A percentile compares a stretch with the other conserved stretches of the same genome.
Conservation (phyloP, 2,329 filamentous ascomycete species). For the Cytospora mali region DNA sequence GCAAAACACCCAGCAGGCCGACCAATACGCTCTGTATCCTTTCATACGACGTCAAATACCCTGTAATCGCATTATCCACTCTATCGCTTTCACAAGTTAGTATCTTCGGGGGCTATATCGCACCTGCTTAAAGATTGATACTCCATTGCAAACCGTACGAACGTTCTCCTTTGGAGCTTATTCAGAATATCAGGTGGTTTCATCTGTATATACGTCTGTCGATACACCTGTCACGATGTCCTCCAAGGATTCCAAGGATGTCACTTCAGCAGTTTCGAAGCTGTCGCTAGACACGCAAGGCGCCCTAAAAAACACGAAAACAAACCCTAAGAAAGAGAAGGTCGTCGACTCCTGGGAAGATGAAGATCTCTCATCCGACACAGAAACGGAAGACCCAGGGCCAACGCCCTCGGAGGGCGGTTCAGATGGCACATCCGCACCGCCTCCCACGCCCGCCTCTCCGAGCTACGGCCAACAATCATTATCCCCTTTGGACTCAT, state of each 20-base stretch:
- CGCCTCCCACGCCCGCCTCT: slow-evolving; percentile 69
- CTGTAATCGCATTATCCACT: not conserved
- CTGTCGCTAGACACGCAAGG: slow-evolving; percentile 35
- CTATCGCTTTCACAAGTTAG: not conserved
- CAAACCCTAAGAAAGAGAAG: slow-evolving; percentile 41
- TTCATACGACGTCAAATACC: not conserved
- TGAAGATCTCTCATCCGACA: slow-evolving; percentile 55
- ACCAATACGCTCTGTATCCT: not conserved
- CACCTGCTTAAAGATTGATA: not conserved
- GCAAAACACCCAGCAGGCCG: not conserved
- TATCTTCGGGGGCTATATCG: not conserved
- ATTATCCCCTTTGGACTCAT: slow-evolving; percentile 11
- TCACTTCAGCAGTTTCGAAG: slow-evolving; percentile 33
- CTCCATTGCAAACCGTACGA: not conserved
- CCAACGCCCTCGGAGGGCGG: slow-evolving; percentile 27
- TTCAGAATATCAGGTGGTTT: not conserved
- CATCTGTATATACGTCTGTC: not conserved
- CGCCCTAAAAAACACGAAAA: slow-evolving; percentile 32
- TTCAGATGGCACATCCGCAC: slow-evolving; percentile 45
- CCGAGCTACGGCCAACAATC: slow-evolving; percentile 44
- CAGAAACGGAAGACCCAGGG: slow-evolving; percentile 41
- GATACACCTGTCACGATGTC: slow-evolving; percentile 22
- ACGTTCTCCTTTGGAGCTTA: not conserved
- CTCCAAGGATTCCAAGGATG: slow-evolving; percentile 22
- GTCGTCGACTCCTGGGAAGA: slow-evolving; percentile 80